Percentiles rank a stretch among this genome's conserved stretches.
phyloP scores from a whole-genome alignment of 2,329 filamentous ascomycete species.

The Penicillium griseofulvum region DNA sequence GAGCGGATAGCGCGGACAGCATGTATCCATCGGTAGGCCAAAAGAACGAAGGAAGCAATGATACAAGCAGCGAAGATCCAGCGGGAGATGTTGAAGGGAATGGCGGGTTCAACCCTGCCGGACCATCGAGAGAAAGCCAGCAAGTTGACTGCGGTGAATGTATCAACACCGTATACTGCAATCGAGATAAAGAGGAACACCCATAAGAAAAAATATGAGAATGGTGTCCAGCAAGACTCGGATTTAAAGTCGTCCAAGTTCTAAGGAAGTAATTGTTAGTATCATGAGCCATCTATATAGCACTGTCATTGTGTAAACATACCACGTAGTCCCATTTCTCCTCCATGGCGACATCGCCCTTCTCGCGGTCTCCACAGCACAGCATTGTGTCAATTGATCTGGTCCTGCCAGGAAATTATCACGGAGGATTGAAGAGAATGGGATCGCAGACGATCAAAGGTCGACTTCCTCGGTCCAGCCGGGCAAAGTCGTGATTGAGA shows the following conservation, averaged over 20 bases:
- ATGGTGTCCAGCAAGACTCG: slow-evolving; percentile 68
- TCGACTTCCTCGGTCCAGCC: slow-evolving; percentile 38
- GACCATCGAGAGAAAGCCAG: slow-evolving; percentile 88
- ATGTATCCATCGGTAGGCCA: slow-evolving; percentile 74
- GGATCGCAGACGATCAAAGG: neutral
- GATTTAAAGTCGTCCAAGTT: slow-evolving; percentile 75
- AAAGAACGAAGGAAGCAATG: slow-evolving; percentile 80
- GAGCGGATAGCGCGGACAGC: slow-evolving; percentile 78
- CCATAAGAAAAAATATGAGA: slow-evolving; percentile 85
- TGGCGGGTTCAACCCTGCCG: slow-evolving; percentile 72
- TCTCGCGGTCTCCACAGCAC: slow-evolving; percentile 60
- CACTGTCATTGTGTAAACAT: slow-evolving; percentile 33
- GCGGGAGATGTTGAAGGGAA: slow-evolving; percentile 75
- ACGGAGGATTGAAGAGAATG: slow-evolving; percentile 7
- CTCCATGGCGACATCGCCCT: slow-evolving; percentile 70
- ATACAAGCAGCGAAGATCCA: slow-evolving; percentile 96
- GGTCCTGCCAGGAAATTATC: slow-evolving; percentile 30
- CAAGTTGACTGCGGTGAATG: slow-evolving; percentile 88
- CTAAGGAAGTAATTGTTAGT: slow-evolving; percentile 31
- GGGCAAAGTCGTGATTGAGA: slow-evolving; percentile 26
- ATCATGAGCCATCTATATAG: neutral
- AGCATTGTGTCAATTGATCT: slow-evolving; percentile 55
- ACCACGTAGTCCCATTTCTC: slow-evolving; percentile 96
- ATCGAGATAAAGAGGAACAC: slow-evolving; percentile 74
- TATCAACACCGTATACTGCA: slow-evolving; percentile 84